phyloP scores from a whole-genome alignment of 805 yeast genomes.

The Nakazawaea laoshanensis region DNA sequence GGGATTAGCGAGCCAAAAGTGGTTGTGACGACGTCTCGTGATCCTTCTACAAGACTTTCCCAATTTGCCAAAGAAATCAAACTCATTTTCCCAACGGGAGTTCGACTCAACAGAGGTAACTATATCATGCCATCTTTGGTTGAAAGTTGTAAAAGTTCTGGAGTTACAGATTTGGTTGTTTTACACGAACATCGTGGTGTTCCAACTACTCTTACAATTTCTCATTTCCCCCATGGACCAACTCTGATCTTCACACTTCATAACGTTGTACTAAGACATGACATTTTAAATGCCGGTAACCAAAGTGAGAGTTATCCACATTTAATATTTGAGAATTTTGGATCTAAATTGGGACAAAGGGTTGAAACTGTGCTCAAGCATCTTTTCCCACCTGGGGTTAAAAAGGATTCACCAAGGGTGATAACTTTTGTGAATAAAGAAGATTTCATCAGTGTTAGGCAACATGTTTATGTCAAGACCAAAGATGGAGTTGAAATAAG shows the following conservation, averaged over 20 bases:
- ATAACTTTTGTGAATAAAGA: constrained; percentile 85
- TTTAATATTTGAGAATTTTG: constrained; percentile 84
- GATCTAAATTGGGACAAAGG: constrained; percentile 72
- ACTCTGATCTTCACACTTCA: constrained; percentile 90
- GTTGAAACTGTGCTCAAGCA: constrained; percentile 77
- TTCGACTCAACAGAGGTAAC: constrained; percentile 89
- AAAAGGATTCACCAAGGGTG: constrained; percentile 83
- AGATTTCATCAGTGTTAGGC: constrained; percentile 91
- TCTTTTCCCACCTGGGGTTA: constrained; percentile 94
- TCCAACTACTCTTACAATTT: constrained; percentile 85
- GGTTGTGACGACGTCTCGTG: constrained; percentile 88
- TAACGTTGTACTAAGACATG: constrained; percentile 92
- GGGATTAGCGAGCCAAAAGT: constrained; percentile 89
- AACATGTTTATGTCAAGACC: constrained; percentile 87
- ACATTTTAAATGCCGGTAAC: constrained; percentile 76
- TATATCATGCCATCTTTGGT: constrained; percentile 80
- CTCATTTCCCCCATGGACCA: constrained; percentile 98
- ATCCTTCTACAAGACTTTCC: constrained; percentile 74
- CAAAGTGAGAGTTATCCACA: constrained; percentile 92
- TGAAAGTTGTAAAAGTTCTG: constrained; percentile 67
- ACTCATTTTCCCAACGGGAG: constrained; percentile 80
- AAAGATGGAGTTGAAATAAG: constrained; percentile 85
- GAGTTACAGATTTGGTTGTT: constrained; percentile 76
- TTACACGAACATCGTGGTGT: constrained; percentile 97
- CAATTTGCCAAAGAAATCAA: constrained; percentile 93